Base-by-base conservation (phyloP, 2,329 filamentous ascomycete genomes). In the Ophiostoma sp. region DNA sequence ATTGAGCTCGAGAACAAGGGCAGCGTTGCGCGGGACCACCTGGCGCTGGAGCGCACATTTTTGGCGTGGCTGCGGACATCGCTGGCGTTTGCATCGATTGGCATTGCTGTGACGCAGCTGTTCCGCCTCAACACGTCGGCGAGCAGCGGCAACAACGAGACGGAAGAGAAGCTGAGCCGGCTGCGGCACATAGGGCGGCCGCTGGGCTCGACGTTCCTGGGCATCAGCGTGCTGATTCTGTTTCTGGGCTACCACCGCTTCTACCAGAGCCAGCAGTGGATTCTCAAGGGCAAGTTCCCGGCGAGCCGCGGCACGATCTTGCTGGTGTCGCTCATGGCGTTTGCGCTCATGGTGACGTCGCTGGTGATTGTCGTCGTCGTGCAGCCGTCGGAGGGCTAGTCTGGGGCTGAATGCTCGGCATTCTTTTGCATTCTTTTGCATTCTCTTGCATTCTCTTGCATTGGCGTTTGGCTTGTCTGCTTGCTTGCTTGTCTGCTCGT, bases 1-100 rank as follows among this genome's bases (percentile, higher is more conserved):
- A 83, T 95, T 66, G 91, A 94, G 80, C 78, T 95, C 70, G 91
- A 95, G 77, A 95, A 95, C 75, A 94, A 92, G 78, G 91, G 91
- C 52, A 92, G 89, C 75, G 91, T 94, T 52, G 91, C 91, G 11
- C 82, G 91, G 74, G 91, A 95, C 77, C 91, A 95, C 79, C 80
- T 95, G 68, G 91, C 91, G 36, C 79, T 95, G 65, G 91, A 95
- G 78, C 85, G 91, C 27, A 95, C 91, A 0, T 95, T 94, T 77
- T 85, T 95, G 44, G 91, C 91, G 67, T 95, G 91, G 91, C 83
- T 95, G 60, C 86, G 91, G 66, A 95, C 91, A 2, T 93, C 89
- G 2, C 84, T 95, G 47, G 87, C 89, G 38, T 95, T 95, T 75
- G 90, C 91, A 11, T 90, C 86, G 45, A 94, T 95, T 72, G 91